Evolutionary conservation across 805 yeast species (phyloP).

Genomic region (Candida schatavii): DNA sequence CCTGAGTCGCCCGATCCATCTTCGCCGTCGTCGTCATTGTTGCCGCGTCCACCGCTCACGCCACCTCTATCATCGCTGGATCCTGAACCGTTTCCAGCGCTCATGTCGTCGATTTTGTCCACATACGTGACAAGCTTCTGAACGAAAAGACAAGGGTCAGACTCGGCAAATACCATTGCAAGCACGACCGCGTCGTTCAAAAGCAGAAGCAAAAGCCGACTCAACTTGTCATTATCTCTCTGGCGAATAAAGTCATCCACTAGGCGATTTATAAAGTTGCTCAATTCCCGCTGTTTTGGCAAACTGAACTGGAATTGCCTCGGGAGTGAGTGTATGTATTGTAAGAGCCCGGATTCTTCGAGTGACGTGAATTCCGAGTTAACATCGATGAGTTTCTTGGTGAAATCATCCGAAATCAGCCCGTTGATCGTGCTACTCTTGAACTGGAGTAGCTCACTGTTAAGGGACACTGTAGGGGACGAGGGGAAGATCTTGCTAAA

Average conservation of each 20-base stretch:
- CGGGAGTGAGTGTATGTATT: constrained; percentile 22
- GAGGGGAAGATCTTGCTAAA: constrained; percentile 25
- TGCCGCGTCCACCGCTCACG: constrained; percentile 7
- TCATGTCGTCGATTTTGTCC: constrained; percentile 29
- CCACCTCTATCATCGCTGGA: constrained; percentile 23
- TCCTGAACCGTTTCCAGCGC: neutral
- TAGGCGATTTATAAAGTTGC: constrained; percentile 14
- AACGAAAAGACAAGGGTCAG: constrained; percentile 41
- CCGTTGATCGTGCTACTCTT: constrained; percentile 17
- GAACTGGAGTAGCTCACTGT: constrained; percentile 24
- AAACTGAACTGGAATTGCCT: constrained; percentile 20
- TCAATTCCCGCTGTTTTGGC: constrained; percentile 24
- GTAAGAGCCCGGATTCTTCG: constrained; percentile 36
- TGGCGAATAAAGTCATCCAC: constrained; percentile 23
- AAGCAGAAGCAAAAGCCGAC: constrained; percentile 51
- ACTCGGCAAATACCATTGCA: constrained; percentile 36
- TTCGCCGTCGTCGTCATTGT: constrained; percentile 33
- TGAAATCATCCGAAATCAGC: constrained; percentile 17
- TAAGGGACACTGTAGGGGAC: constrained; percentile 19
- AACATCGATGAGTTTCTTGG: constrained; percentile 29
- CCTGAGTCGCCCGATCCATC: constrained; percentile 43
- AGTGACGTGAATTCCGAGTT: constrained; percentile 40
- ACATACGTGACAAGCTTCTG: constrained; percentile 49
- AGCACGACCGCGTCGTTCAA: constrained; percentile 41
- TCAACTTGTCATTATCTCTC: constrained; percentile 30